Conservation (phyloP, 371 early-diverging fungal genomes). For the Mucor indicus region DNA sequence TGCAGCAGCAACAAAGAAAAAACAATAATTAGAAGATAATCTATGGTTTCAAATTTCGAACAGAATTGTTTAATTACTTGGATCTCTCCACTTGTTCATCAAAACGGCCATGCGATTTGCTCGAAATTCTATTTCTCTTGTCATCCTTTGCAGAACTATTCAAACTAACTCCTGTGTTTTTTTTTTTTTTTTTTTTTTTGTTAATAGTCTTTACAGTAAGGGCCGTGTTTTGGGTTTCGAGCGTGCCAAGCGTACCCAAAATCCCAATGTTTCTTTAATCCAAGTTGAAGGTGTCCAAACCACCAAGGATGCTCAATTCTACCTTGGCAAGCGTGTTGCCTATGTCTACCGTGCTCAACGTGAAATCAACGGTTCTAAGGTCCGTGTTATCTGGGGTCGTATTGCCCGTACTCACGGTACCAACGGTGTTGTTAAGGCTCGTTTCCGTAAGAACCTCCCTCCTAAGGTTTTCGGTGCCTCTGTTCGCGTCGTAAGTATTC, state of each 20-base stretch:
- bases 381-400: constrained; percentile 96
- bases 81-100: too few species aligned
- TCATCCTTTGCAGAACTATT: too few species aligned
- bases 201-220: constrained; percentile 91
- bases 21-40: too few species aligned
- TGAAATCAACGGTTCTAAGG: constrained; percentile 84
- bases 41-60: too few species aligned
- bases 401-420: constrained; percentile 93
- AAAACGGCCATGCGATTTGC: too few species aligned
- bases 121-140: too few species aligned
- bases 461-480: constrained; percentile 87
- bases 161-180: too few species aligned
- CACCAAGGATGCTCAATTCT: constrained; percentile 82
- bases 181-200: not conserved
- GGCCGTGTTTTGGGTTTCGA: constrained; percentile 92
- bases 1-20: too few species aligned
- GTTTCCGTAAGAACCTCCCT: constrained; percentile 92
- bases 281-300: constrained; percentile 89
- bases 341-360: constrained; percentile 86
- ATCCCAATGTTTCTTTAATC: constrained; percentile 85
- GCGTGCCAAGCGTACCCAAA: constrained; percentile 88
- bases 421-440: constrained; percentile 87
- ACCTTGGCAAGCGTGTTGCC: constrained; percentile 84
- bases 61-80: too few species aligned
- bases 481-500: constrained; percentile 78